Evolutionary conservation across 164 flowering plant species (phyloP).

Genomic region (Magnolia sinica): DNA sequence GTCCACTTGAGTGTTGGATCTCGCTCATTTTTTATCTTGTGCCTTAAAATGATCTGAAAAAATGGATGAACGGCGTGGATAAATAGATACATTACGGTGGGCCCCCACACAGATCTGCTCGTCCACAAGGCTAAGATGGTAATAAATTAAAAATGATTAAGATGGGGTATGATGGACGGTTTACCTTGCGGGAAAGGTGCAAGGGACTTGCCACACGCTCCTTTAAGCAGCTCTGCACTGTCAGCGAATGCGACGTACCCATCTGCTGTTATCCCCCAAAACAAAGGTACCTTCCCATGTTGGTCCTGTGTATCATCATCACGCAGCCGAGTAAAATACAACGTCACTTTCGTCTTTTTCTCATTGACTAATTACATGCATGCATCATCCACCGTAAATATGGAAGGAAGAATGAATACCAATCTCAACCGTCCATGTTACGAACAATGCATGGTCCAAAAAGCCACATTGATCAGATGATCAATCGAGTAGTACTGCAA

Average conservation of each 20-base stretch:
- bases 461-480: neutral
- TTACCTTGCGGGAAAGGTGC: constrained; percentile 80
- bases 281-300: constrained; percentile 50
- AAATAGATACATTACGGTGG: too few species aligned
- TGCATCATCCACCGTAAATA: too few species aligned
- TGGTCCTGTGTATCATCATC: constrained; percentile 16
- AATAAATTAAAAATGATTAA: neutral
- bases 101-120: too few species aligned
- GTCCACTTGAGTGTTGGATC: too few species aligned
- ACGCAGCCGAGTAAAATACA: neutral
- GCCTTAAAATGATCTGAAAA: too few species aligned
- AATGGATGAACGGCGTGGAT: too few species aligned
- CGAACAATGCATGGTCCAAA: neutral
- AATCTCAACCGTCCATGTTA: too few species aligned
- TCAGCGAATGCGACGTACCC: constrained; percentile 73
- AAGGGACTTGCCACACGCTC: constrained; percentile 69
- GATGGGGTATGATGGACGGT: neutral
- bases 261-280: constrained; percentile 80
- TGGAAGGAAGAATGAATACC: too few species aligned
- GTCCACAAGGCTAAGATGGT: neutral
- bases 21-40: too few species aligned
- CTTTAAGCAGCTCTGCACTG: constrained; percentile 47
- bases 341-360: neutral
- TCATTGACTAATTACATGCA: neutral
- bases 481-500: neutral